A percentile compares a stretch with the other conserved stretches of the same genome.
These are phyloP conservation scores for Forsythia suspensa DNA, from an alignment of 257 asterid species.

Conservation along the genomic window DNA sequence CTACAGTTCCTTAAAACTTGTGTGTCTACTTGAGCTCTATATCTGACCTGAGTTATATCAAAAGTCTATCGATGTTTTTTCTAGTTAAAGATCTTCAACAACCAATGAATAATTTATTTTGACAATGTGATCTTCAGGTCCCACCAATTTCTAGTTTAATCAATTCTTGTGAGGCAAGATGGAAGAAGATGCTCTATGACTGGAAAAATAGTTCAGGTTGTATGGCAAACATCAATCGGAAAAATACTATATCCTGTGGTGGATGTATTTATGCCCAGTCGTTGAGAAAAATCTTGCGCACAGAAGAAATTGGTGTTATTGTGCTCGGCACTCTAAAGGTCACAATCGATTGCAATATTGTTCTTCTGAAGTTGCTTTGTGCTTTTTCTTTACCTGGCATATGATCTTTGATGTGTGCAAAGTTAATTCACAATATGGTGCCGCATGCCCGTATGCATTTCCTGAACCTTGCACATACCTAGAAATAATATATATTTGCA, in stretches of 20 bases:
- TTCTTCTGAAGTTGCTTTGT: slow-evolving; percentile 1
- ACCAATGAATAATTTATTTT: slow-evolving; percentile 2
- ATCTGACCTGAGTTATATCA: slow-evolving; percentile 7
- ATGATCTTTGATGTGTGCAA: slow-evolving; percentile 1
- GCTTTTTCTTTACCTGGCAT: slow-evolving; percentile 18
- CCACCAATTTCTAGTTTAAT: slow-evolving; percentile 70
- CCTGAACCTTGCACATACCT: slow-evolving; percentile 6
- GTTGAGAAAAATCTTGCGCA: slow-evolving; percentile 39
- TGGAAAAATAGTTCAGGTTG: slow-evolving; percentile 25
- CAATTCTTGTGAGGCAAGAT: slow-evolving; percentile 53
- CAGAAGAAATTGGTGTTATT: slow-evolving; percentile 61
- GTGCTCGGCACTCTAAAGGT: slow-evolving; percentile 80
- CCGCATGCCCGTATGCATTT: background rate
- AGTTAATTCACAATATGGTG: slow-evolving; percentile 14
- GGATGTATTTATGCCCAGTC: slow-evolving; percentile 50
- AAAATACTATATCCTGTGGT: slow-evolving; percentile 44
- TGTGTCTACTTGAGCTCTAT: slow-evolving; percentile 36
- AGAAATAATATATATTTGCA: background rate
- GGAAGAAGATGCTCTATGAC: slow-evolving; percentile 49
- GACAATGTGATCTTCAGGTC: slow-evolving; percentile 48
- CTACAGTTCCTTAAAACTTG: slow-evolving; percentile 63
- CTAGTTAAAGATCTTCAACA: background rate
- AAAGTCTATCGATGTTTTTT: background rate
- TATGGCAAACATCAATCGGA: slow-evolving; percentile 27
- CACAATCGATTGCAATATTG: slow-evolving; percentile 8